phyloP scores from a whole-genome alignment of 352 stramenopile genomes.

The Pythium scleroteichum region DNA sequence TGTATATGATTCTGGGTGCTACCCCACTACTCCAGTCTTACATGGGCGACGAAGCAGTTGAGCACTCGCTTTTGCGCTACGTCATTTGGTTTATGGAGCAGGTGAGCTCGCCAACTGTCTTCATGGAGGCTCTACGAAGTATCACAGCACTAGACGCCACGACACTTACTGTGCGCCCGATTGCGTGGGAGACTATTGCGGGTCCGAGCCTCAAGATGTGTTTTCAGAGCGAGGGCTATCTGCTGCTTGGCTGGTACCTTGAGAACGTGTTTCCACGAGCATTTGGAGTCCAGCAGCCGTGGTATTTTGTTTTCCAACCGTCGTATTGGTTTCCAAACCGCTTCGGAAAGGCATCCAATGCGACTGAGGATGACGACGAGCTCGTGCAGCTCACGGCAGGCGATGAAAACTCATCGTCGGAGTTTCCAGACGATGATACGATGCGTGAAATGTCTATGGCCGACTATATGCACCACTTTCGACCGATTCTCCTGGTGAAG shows the following conservation, averaged over 20 bases:
- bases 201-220: conserved; percentile 65
- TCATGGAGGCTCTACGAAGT: conserved; percentile 59
- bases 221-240: conserved; percentile 84
- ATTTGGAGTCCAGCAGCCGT: conserved; percentile 90
- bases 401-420: neutral
- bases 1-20: conserved; percentile 63
- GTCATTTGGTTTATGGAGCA: conserved; percentile 45
- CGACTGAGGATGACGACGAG: conserved; percentile 14
- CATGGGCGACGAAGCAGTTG: conserved; percentile 50
- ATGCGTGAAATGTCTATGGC: conserved; percentile 60
- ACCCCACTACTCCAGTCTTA: conserved; percentile 55
- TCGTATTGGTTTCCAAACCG: conserved; percentile 78
- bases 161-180: conserved; percentile 33
- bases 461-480: conserved; percentile 59
- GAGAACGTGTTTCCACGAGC: conserved; percentile 92
- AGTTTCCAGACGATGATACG: conserved; percentile 45
- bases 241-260: conserved; percentile 92
- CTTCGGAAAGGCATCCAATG: conserved; percentile 2
- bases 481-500: conserved; percentile 58
- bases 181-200: conserved; percentile 51
- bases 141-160: conserved; percentile 55
- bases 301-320: conserved; percentile 90
- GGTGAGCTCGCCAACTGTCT: conserved; percentile 68
- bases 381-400: conserved; percentile 16
- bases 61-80: conserved; percentile 32